Conservation (phyloP, 2,329 filamentous ascomycete genomes). For the Diaporthe longicolla region DNA sequence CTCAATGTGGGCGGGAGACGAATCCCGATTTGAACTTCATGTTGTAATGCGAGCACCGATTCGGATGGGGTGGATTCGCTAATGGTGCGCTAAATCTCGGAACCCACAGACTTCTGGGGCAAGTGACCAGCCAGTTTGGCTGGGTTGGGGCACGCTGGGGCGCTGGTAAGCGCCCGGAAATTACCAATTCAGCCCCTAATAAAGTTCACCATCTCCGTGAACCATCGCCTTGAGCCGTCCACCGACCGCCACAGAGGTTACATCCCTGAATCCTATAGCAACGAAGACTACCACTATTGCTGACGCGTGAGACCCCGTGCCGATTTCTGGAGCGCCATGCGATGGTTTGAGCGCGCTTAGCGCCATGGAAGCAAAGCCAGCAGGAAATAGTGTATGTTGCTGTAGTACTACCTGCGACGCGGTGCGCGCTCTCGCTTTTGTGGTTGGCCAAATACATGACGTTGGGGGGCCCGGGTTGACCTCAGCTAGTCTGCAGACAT, state of each 20-base stretch:
- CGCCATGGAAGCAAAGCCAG: neutral
- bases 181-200: constrained; percentile 27
- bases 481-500: no score
- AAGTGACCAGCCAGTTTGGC: no score
- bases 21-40: constrained; percentile 2
- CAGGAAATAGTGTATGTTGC: neutral
- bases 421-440: no score
- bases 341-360: neutral
- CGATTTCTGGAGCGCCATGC: no score
- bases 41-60: neutral
- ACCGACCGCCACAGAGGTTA: neutral
- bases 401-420: no score
- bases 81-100: constrained; percentile 10
- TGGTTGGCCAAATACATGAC: no score
- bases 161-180: constrained; percentile 11
- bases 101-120: neutral
- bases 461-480: no score
- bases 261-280: neutral
- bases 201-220: neutral
- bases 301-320: neutral
- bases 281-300: neutral
- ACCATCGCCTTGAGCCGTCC: neutral
- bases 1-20: neutral
- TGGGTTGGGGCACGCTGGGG: neutral
- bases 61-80: constrained; percentile 9